Evolutionary conservation across 805 yeast genomes (phyloP), one percentile per base, ranked within the genome.

Genomic region (Myxozyma vanderwaltii): DNA sequence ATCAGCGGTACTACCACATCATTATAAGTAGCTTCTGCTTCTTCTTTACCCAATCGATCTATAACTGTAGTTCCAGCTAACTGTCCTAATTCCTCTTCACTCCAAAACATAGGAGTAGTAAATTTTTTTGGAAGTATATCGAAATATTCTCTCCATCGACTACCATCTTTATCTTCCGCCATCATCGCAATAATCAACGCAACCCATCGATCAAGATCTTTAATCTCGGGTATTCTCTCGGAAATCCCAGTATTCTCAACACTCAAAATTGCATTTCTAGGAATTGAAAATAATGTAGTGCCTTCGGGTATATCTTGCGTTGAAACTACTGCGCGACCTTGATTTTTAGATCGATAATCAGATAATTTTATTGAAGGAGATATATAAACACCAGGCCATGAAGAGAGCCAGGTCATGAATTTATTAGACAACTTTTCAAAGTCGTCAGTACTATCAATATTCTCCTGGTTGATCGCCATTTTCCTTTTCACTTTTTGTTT

Each of bases 241-340:
- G 53, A 35, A 46, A 67, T 60, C 27, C 63, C 65, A 6, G 81
- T 71, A 29, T 84, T 86, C 17, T 79, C 81, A n/a, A 84, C 78
- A 65, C 85, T 83, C 51, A 92, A 67, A 5, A 87, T 71, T 0
- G 81, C 72, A 1, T 70, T 68, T 55, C 88, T 75, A 0, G 97
- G 92, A 29, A 94, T 79, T 40, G 81, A 77, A 71, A 91, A 89
- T 17, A 92, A 72, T 0, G 76, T 76, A 58, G 89, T 95, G 55
- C 81, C 91, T 49, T 75, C 72, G 2, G 69, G 70, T 21, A 92
- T 87, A 63, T 83, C 84, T 39, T 81, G 81, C 0, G 64, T 57
- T 1, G 97, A 95, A 3, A 85, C 69, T 7, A 92, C 70, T 3
- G 91, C 96, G 33, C 97, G 77, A 8, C 98, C 98, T 71, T 89